These are phyloP conservation scores for Backusella parvicylindrica DNA, from an alignment of 192 early-diverging fungal genomes.

Conservation along the genomic window DNA sequence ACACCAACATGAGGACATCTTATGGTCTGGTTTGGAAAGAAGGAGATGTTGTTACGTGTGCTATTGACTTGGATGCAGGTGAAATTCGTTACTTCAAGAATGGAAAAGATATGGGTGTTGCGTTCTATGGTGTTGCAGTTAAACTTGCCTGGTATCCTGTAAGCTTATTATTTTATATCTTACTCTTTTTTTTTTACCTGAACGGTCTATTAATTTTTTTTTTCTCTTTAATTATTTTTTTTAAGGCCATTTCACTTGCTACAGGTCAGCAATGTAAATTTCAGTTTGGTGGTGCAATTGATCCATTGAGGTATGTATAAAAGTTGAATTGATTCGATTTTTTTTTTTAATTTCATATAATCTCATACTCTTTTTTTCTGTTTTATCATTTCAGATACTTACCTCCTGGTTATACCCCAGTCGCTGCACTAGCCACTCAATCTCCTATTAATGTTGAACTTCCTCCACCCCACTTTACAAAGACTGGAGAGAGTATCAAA, in stretches of 20 bases:
- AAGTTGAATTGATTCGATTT: not conserved
- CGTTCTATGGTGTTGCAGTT: conserved; percentile 45
- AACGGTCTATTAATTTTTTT: too few species aligned
- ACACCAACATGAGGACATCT: conserved; percentile 3
- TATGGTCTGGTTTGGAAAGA: conserved; percentile 43
- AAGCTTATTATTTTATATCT: not conserved
- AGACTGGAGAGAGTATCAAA: not conserved
- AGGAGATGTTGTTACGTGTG: conserved; percentile 54
- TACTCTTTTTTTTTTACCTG: too few species aligned
- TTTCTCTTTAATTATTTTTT: too few species aligned
- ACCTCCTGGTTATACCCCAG: conserved; percentile 12
- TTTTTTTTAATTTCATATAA: not conserved
- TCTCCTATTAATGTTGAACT: not conserved
- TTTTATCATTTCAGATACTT: not conserved
- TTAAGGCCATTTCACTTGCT: conserved; percentile 53
- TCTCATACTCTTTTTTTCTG: not conserved
- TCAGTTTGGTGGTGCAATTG: conserved; percentile 47
- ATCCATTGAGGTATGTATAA: conserved; percentile 17
- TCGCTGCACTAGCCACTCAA: not conserved
- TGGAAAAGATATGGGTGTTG: conserved; percentile 57
- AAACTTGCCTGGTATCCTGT: conserved; percentile 31
- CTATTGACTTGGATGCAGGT: conserved; percentile 49
- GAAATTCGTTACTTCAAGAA: conserved; percentile 56
- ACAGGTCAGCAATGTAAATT: conserved; percentile 52
- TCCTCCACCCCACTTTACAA: conserved; percentile 6